Conservation (phyloP, 2,329 filamentous ascomycete species). For the Ustulina deusta region DNA sequence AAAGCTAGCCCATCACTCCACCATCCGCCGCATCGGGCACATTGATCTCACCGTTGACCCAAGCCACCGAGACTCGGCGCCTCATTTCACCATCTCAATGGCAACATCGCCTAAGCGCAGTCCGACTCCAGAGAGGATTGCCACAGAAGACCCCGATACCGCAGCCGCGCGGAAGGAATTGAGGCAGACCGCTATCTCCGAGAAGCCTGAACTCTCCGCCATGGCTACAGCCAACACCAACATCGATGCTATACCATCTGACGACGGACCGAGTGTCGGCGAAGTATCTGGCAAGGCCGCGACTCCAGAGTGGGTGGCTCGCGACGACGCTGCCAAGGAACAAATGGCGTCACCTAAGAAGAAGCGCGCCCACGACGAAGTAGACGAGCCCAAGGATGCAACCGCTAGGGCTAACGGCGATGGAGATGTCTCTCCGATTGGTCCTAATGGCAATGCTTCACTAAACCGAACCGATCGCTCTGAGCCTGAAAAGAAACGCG, state of each 20-base stretch:
- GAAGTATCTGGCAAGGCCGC: slow-evolving; percentile 36
- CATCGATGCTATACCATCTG: slow-evolving; percentile 46
- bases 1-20: slow-evolving; percentile 5
- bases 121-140: slow-evolving; percentile 44
- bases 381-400: slow-evolving; percentile 62
- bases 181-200: slow-evolving; percentile 73
- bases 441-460: slow-evolving; percentile 57
- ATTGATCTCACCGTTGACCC: slow-evolving; percentile 6
- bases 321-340: slow-evolving; percentile 60
- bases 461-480: slow-evolving; percentile 62
- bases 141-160: slow-evolving; percentile 70
- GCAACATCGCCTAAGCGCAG: slow-evolving; percentile 45
- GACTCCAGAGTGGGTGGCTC: slow-evolving; percentile 41
- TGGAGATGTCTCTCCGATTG: slow-evolving; percentile 56
- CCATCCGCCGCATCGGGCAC: slow-evolving; percentile 9
- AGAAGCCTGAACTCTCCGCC: slow-evolving; percentile 53
- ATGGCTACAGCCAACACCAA: slow-evolving; percentile 44
- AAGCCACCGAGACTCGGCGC: slow-evolving; percentile 14
- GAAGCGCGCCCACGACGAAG: slow-evolving; percentile 71
- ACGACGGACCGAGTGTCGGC: slow-evolving; percentile 34
- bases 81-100: slow-evolving; percentile 40
- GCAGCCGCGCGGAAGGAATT: slow-evolving; percentile 73
- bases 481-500: slow-evolving; percentile 75
- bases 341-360: slow-evolving; percentile 72
- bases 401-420: slow-evolving; percentile 50